These are phyloP conservation scores for Geotrichum phurueaensis DNA, from an alignment of 1,139 yeast genomes.

Conservation along the genomic window DNA sequence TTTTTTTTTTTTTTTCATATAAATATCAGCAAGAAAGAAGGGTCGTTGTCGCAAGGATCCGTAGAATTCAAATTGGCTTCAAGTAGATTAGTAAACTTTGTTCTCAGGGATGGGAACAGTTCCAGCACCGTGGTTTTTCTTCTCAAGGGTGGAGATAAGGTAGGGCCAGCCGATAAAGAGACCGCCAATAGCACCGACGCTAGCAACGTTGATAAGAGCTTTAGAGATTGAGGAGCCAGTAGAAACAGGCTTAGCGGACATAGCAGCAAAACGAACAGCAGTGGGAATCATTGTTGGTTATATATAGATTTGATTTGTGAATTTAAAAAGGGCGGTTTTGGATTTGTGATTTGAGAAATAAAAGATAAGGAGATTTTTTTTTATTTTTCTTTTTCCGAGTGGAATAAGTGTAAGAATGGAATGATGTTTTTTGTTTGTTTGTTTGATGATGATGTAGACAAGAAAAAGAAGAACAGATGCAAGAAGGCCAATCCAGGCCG, in stretches of 20 bases:
- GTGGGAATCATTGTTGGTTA: slow-evolving; percentile 13
- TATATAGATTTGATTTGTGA: neutral
- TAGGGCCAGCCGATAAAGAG: slow-evolving; percentile 15
- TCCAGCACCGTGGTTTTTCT: slow-evolving; percentile 15
- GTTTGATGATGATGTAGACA: neutral
- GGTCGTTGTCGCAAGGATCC: neutral
- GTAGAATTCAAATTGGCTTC: neutral
- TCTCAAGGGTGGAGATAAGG: slow-evolving; percentile 7
- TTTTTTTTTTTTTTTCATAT: neutral
- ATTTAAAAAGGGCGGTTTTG: neutral
- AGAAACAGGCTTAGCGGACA: slow-evolving; percentile 7
- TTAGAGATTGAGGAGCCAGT: neutral
- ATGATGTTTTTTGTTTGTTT: neutral
- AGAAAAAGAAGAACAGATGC: neutral
- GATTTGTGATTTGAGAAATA: neutral
- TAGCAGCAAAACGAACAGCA: slow-evolving; percentile 13
- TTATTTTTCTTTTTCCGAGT: neutral
- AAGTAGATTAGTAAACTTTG: slow-evolving; percentile 1
- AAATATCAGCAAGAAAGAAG: neutral
- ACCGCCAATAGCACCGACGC: slow-evolving; percentile 11
- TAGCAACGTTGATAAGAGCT: slow-evolving; percentile 11
- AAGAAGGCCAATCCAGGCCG: neutral
- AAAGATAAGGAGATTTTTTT: neutral
- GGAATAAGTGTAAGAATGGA: neutral
- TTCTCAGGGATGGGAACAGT: slow-evolving; percentile 13